A percentile compares a stretch with the other conserved stretches of the same genome.
Evolutionary conservation across 257 asterid species (phyloP).

Genomic region (Capsicum chinense): DNA sequence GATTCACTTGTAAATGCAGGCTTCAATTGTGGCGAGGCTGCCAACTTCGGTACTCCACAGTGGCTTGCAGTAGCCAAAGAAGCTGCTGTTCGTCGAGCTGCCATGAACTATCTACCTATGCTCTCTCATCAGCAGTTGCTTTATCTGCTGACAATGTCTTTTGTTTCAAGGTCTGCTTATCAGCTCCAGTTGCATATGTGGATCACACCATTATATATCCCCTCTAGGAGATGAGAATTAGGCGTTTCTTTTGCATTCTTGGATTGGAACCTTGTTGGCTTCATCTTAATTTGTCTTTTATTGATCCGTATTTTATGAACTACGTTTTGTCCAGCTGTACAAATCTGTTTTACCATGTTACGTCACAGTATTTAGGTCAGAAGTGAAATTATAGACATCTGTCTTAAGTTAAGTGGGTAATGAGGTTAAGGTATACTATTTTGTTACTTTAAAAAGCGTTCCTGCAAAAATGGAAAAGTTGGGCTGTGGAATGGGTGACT

Average conservation of each 20-base stretch:
- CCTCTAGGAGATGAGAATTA: conserved; percentile 23
- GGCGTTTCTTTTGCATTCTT: conserved; percentile 6
- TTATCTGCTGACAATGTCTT: conserved; percentile 93
- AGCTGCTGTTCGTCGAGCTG: conserved; percentile 98
- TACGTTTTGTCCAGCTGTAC: conserved; percentile 15
- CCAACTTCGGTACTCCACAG: conserved; percentile 91
- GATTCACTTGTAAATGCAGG: conserved; percentile 49
- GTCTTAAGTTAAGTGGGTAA: conserved; percentile 1
- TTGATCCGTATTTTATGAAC: not conserved
- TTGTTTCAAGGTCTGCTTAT: conserved; percentile 73
- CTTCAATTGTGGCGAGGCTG: conserved; percentile 99
- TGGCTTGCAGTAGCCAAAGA: conserved; percentile 98
- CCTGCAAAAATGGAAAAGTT: conserved; percentile 13
- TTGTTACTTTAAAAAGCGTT: conserved; percentile 19
- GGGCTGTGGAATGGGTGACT: conserved; percentile 22
- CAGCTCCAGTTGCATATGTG: conserved; percentile 27
- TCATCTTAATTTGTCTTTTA: conserved; percentile 20
- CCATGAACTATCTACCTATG: conserved; percentile 98
- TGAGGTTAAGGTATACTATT: conserved; percentile 23
- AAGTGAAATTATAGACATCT: not conserved
- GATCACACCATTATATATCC: conserved; percentile 1
- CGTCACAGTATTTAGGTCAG: not conserved
- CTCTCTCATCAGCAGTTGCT: conserved; percentile 97
- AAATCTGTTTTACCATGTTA: not conserved
- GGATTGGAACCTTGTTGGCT: conserved; percentile 16